Conservation (phyloP, 305 asterid species). For the Rubia tinctorum region DNA sequence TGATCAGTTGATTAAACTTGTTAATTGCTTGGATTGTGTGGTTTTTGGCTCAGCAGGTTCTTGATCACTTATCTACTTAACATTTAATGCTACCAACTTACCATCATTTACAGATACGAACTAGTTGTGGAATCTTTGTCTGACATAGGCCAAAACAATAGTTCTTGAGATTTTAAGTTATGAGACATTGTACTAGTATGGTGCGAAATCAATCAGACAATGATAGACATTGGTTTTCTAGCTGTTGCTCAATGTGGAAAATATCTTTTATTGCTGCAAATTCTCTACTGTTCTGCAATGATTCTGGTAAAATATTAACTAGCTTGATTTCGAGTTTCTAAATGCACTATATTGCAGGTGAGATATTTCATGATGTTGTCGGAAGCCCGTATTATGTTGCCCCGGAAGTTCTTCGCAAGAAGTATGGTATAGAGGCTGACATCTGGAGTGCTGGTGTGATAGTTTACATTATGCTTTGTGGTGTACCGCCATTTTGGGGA, state of each 20-base stretch:
- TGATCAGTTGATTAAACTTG: no score
- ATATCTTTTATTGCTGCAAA: neutral
- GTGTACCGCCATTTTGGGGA: conserved; percentile 73
- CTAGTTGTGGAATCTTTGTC: neutral
- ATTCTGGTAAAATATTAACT: neutral
- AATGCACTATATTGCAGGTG: conserved; percentile 34
- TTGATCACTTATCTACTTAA: neutral
- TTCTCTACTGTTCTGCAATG: neutral
- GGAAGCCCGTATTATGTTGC: conserved; percentile 83
- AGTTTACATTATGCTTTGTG: conserved; percentile 57
- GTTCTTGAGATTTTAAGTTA: neutral
- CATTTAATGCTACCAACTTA: neutral
- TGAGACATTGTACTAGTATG: neutral
- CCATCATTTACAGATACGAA: neutral
- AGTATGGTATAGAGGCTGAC: conserved; percentile 60
- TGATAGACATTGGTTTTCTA: neutral
- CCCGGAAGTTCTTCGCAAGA: conserved; percentile 60
- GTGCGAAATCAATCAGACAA: neutral
- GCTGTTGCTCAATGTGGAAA: neutral
- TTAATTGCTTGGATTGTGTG: neutral
- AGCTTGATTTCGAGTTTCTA: neutral
- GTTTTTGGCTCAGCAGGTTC: neutral
- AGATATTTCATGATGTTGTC: conserved; percentile 48
- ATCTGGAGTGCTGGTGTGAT: conserved; percentile 82
- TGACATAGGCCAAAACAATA: neutral